phyloP scores from a whole-genome alignment of 805 yeast genomes.

The Isabelozyma rhagii region DNA sequence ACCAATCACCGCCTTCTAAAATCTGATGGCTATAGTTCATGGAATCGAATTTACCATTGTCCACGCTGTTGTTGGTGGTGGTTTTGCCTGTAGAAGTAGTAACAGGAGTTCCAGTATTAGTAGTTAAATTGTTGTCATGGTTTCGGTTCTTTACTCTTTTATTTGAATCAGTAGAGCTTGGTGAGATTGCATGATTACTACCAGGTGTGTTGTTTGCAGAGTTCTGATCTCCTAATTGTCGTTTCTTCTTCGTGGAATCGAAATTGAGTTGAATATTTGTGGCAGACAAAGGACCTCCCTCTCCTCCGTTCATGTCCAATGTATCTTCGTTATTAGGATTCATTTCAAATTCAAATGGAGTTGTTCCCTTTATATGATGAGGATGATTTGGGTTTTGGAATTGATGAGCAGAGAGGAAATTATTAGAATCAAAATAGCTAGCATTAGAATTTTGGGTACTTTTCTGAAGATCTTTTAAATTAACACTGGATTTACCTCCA shows the following conservation, averaged over 20 bases:
- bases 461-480: not conserved
- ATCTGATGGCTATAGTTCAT: not conserved
- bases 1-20: constrained; percentile 51
- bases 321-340: constrained; percentile 15
- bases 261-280: not conserved
- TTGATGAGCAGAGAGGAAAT: constrained; percentile 17
- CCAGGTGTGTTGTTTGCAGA: not conserved
- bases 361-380: constrained; percentile 38
- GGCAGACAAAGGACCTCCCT: not conserved
- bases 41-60: not conserved
- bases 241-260: not conserved
- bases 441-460: not conserved
- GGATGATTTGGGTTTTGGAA: constrained; percentile 37
- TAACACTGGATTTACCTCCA: not conserved
- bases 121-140: not conserved
- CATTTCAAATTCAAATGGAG: constrained; percentile 32
- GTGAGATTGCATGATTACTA: not conserved
- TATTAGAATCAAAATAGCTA: constrained; percentile 14
- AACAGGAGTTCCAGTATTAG: not conserved
- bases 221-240: not conserved
- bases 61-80: not conserved
- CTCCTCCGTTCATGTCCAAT: not conserved
- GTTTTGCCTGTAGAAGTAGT: constrained; percentile 1
- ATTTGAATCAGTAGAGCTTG: constrained; percentile 1
- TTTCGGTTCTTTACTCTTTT: not conserved